Evolutionary conservation across 2,329 filamentous ascomycete species (phyloP).

Genomic region (Gyromitra esculenta): DNA sequence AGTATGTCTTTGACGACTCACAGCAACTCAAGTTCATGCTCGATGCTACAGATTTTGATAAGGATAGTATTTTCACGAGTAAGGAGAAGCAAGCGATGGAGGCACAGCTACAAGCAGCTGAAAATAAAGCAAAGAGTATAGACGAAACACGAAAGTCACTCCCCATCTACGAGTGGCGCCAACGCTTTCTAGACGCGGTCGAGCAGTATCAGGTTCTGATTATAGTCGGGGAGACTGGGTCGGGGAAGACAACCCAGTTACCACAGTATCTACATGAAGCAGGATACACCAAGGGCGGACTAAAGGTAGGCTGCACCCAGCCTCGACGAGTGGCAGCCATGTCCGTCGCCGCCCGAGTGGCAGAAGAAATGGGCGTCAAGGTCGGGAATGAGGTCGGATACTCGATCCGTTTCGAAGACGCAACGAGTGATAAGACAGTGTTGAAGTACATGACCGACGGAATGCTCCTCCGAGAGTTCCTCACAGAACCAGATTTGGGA

Average conservation of each 20-base stretch:
- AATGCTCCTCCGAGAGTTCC: conserved; percentile 88
- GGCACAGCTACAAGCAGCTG: conserved; percentile 84
- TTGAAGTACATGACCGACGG: conserved; percentile 98
- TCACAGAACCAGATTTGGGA: conserved; percentile 84
- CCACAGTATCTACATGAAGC: conserved; percentile 94
- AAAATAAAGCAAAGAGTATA: conserved; percentile 86
- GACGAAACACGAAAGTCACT: conserved; percentile 90
- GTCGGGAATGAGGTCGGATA: conserved; percentile 94
- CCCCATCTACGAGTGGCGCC: conserved; percentile 87
- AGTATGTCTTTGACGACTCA: conserved; percentile 89
- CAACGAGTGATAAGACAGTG: conserved; percentile 87
- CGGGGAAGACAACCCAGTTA: conserved; percentile 93
- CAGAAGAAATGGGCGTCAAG: conserved; percentile 90
- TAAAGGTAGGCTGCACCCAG: conserved; percentile 92
- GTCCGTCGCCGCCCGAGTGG: conserved; percentile 95
- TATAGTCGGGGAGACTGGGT: conserved; percentile 93
- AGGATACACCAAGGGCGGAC: conserved; percentile 82
- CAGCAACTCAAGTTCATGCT: conserved; percentile 87
- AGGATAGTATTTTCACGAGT: conserved; percentile 65
- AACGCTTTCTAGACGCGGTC: conserved; percentile 87
- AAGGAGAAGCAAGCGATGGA: conserved; percentile 82
- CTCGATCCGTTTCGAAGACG: conserved; percentile 92
- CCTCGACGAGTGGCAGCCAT: conserved; percentile 95
- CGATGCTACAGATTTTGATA: conserved; percentile 71
- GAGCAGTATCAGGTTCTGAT: conserved; percentile 86